phyloP scores from a whole-genome alignment of 768 basidiomycete genomes.

The Suillus clintonianus region DNA sequence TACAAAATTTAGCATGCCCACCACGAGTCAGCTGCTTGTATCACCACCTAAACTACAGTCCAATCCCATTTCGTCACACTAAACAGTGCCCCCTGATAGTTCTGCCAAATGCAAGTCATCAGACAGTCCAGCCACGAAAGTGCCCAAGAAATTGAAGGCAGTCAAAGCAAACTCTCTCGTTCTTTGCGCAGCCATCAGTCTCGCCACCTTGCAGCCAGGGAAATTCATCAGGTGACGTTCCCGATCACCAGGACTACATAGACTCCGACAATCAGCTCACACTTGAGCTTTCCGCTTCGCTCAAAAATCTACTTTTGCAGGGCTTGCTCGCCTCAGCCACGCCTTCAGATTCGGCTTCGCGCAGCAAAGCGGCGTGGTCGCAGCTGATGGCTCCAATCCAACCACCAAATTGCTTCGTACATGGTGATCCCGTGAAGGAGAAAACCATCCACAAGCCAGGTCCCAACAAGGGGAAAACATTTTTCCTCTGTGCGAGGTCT shows the following conservation, averaged over 20 bases:
- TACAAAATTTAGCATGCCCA: slow-evolving; percentile 7
- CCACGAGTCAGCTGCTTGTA: slow-evolving; percentile 13
- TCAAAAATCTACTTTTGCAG: slow-evolving; percentile 4
- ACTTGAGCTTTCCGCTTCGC: slow-evolving; percentile 2
- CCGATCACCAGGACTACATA: slow-evolving; percentile 35
- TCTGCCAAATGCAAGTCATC: slow-evolving; percentile 31
- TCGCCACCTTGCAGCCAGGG: slow-evolving; percentile 4
- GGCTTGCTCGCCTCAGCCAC: slow-evolving; percentile 12
- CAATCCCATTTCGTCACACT: background rate
- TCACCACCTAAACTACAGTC: background rate
- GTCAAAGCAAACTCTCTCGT: slow-evolving; percentile 36
- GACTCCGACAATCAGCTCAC: slow-evolving; percentile 59
- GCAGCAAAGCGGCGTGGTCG: slow-evolving; percentile 61
- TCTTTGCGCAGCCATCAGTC: slow-evolving; percentile 34
- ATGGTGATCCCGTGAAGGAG: slow-evolving; percentile 76
- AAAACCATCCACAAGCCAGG: slow-evolving; percentile 84
- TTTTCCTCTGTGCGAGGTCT: slow-evolving; percentile 83
- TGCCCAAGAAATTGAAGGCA: slow-evolving; percentile 30
- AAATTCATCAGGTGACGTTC: slow-evolving; percentile 17
- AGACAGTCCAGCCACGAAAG: slow-evolving; percentile 28
- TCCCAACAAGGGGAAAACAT: slow-evolving; percentile 82
- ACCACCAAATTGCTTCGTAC: slow-evolving; percentile 68
- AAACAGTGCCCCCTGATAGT: slow-evolving; percentile 8
- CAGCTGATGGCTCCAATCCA: slow-evolving; percentile 67
- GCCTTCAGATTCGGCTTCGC: slow-evolving; percentile 25